Evolutionary conservation across 495 filamentous ascomycete species (phyloP), one percentile per base, ranked within the genome.

Genomic region (Lophiostoma macrostomum): DNA sequence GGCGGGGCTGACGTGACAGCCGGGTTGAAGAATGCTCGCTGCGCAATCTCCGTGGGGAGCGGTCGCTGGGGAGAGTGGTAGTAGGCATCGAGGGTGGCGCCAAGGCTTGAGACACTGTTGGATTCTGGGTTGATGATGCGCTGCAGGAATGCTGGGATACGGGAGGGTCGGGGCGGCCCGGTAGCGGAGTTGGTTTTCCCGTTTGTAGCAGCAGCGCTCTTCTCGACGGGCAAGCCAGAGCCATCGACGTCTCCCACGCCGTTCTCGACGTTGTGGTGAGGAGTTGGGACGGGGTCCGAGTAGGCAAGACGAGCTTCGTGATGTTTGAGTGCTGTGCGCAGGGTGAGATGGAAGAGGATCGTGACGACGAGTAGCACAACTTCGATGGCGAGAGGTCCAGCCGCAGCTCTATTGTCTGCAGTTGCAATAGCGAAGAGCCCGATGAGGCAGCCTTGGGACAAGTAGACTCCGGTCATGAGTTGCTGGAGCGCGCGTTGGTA

Each of bases 401-500:
- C 57, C 24, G 87, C 81, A 19, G 71, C 77, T 6, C 73, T 35
- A 20, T 52, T 53, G 18, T 43, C 35, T 29, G 40, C 66, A 24
- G 54, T 71, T 8, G 76, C 81, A 41, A 90, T 84, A 53, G 76
- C 90, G 60, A 97, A 93, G 13, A 98, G 79, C 57, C 90, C 93
- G 49, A 98, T 88, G 73, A 98, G 75, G 70, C 89, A 95, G 52
- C 91, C 61, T 53, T 91, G 82, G 28, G 82, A 78, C 13, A 98
- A 72, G 69, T 98, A 98, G 48, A 93, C 77, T 57, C 93, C 93
- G 0, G 86, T 83, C 34, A 91, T 85, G 54, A 94, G 81, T 58
- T 98, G 93, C 67, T 96, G 90, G 55, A 98, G 72, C n/a, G 87
- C 93, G 29, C 83, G 82, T 4, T 87, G 83, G 66, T 96, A 98